Percentiles rank a stretch among this genome's conserved stretches.
phyloP scores from a whole-genome alignment of 2,329 filamentous ascomycete genomes.

The Lasiodiplodia sp. region DNA sequence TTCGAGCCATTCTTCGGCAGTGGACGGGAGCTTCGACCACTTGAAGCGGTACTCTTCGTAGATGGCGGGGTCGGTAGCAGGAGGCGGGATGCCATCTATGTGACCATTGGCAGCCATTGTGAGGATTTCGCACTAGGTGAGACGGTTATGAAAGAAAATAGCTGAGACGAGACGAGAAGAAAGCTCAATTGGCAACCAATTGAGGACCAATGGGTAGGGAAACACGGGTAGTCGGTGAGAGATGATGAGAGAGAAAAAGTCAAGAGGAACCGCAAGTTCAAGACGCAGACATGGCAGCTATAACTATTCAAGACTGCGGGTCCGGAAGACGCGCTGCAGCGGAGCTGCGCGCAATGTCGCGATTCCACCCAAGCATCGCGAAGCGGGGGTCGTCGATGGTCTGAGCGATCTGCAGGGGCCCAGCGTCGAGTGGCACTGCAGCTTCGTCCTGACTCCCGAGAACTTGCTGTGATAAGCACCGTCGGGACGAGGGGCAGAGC shows the following conservation, averaged over 20 bases:
- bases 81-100: background rate
- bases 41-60: conserved; percentile 51
- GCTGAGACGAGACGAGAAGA: background rate
- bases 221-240: background rate
- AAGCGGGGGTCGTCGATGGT: conserved; percentile 2
- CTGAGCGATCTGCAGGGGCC: conserved; percentile 2
- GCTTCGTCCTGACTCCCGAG: too few species aligned
- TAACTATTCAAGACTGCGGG: conserved; percentile 2
- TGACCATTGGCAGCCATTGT: conserved; percentile 17
- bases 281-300: conserved; percentile 14
- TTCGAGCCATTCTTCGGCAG: conserved; percentile 54
- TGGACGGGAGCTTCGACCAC: conserved; percentile 49
- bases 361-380: conserved; percentile 22
- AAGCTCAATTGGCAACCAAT: conserved; percentile 6
- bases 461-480: background rate
- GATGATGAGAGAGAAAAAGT: background rate
- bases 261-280: background rate
- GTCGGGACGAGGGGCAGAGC: background rate
- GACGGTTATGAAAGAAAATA: background rate
- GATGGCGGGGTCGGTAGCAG: conserved; percentile 46
- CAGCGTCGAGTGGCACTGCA: background rate
- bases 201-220: background rate
- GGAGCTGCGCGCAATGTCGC: conserved; percentile 16
- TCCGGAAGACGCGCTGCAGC: background rate
- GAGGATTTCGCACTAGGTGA: background rate